Percentiles rank a stretch among this genome's conserved stretches.
These are phyloP conservation scores for Camellia sinensis DNA, from an alignment of 148 eudicot genomes.

Conservation along the genomic window DNA sequence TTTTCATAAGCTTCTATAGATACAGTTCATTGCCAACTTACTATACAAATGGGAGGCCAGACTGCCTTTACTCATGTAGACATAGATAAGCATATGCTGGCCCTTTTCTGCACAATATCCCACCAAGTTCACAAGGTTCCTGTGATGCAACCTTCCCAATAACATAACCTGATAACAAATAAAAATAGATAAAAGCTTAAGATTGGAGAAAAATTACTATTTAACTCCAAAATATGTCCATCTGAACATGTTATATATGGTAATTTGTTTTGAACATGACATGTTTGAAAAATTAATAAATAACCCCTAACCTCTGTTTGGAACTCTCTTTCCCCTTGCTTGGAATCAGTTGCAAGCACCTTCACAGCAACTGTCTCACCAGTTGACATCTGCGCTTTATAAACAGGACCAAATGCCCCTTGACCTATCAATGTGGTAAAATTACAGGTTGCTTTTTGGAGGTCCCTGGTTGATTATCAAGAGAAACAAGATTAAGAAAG, in stretches of 20 bases:
- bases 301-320: conserved; percentile 73
- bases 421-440: conserved; percentile 86
- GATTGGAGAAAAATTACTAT: not conserved
- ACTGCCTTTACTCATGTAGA: conserved; percentile 86
- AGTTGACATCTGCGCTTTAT: conserved; percentile 82
- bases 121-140: conserved; percentile 89
- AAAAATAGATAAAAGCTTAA: not conserved
- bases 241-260: not conserved
- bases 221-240: not conserved
- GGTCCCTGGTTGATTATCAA: conserved; percentile 54
- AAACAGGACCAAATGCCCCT: conserved; percentile 97
- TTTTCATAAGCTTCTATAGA: not conserved
- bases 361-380: conserved; percentile 97
- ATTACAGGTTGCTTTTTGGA: conserved; percentile 86
- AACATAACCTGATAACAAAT: conserved; percentile 63
- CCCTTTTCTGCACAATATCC: conserved; percentile 94
- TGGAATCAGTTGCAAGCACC: conserved; percentile 85
- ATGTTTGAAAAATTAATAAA: not conserved
- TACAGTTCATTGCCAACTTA: conserved; percentile 35
- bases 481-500: conserved; percentile 1
- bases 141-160: conserved; percentile 87
- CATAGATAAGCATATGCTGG: conserved; percentile 82
- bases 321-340: conserved; percentile 89
- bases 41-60: conserved; percentile 82
- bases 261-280: not conserved